Evolutionary conservation across 2,329 filamentous ascomycete genomes (phyloP).

Genomic region (Colletotrichum higginsianum): DNA sequence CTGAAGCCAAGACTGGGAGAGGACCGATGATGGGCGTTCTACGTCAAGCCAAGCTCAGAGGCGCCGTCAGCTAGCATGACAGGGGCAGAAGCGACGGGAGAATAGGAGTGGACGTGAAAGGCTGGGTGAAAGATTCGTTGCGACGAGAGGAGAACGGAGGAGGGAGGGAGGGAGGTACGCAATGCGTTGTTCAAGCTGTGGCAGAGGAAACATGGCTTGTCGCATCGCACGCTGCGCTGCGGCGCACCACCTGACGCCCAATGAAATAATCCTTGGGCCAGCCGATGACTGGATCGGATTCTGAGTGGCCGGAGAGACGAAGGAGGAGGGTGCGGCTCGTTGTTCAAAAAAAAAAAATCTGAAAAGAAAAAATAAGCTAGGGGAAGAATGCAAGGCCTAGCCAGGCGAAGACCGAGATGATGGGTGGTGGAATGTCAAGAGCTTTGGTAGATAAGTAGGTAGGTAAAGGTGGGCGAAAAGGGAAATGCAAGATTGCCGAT

Average conservation of each 20-base stretch:
- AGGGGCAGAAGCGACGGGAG: not conserved
- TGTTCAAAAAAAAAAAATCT: not conserved
- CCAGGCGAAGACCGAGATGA: constrained; percentile 10
- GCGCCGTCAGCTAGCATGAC: not conserved
- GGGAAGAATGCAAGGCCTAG: constrained; percentile 3
- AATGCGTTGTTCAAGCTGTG: constrained; percentile 36
- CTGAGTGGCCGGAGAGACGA: constrained; percentile 2
- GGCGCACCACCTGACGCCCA: constrained; percentile 21
- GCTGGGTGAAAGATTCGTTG: not conserved
- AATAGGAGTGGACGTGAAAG: not conserved
- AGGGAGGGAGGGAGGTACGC: not conserved
- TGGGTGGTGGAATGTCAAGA: constrained; percentile 14
- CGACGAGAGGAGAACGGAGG: constrained; percentile 12
- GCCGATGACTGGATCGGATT: constrained; percentile 6
- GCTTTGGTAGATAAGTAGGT: too few species aligned
- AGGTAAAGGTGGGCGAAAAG: not conserved
- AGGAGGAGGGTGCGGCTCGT: not conserved
- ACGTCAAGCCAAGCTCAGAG: not conserved
- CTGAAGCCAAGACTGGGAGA: not conserved
- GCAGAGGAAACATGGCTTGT: constrained; percentile 39
- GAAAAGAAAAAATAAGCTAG: constrained; percentile 26
- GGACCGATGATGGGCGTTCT: constrained; percentile 2
- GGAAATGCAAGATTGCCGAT: constrained; percentile 12
- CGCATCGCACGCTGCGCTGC: constrained; percentile 34
- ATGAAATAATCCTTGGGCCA: constrained; percentile 3